Evolutionary conservation across 106 monocot species (phyloP), one percentile per base, ranked within the genome.

Genomic region (Dendrobium nobile): DNA sequence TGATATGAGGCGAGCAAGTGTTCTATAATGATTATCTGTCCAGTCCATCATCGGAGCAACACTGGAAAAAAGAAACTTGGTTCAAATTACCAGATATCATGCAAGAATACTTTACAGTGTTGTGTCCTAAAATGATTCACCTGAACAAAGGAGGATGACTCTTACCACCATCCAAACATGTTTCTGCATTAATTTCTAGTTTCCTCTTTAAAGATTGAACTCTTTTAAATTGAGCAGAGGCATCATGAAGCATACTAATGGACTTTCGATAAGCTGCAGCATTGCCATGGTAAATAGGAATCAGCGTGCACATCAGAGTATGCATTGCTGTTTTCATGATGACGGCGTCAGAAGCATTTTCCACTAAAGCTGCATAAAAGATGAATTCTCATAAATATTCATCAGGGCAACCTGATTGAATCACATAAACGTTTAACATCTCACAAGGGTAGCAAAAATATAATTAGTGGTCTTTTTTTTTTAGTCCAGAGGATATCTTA

Each of bases 11-110:
- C 99, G 91, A 70, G 91, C 95, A 77, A 99, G 95, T 41, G 88
- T 90, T 83, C 99, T 85, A 59, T 81, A 99, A 78, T 99, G 91
- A 83, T 95, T 95, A 82, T 99, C 99, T 45, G 99, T 99, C 92
- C 94, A 99, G 24, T 91, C 99, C 99, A 99, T 99, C 99, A 99
- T 99, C 19, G 99, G 99, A 43, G 99, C 99, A 37, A 99, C 95
- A 84, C 99, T 99, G 79, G 73, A 82, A 81, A 73, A 73, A 72
- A 22, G 19, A 20, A 78, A 7, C 37, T 72, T 41, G 19, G n/a
- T 77, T 82, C 41, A 77, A 42, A 78, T 55, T 41, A 13, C 26
- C 13, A 37, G 59, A 43, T 22, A 73, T 24, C 42, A 68, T 41
- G 7, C 15, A 54, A 45, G 11, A 4, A 70, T 16, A 67, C 19